phyloP scores from a whole-genome alignment of 768 basidiomycete species.

The Tulasnella sp. region DNA sequence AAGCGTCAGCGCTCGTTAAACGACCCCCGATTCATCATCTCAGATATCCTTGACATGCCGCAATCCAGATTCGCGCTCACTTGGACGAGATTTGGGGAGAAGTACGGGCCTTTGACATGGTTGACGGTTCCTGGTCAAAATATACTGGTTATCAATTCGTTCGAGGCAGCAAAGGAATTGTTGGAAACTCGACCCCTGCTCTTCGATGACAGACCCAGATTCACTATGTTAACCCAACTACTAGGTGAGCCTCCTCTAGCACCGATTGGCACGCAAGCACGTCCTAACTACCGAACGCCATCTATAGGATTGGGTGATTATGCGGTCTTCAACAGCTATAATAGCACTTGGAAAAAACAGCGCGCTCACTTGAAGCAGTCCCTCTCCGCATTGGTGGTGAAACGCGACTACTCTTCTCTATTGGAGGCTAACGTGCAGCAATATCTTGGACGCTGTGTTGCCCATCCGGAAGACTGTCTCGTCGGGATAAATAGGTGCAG shows the following conservation, averaged over 20 bases:
- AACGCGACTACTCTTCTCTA: neutral
- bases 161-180: slow-evolving; percentile 28
- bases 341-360: neutral
- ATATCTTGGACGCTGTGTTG: neutral
- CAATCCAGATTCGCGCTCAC: neutral
- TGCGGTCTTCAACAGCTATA: neutral
- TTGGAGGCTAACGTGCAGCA: neutral
- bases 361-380: neutral
- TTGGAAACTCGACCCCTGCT: slow-evolving; percentile 28
- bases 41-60: slow-evolving; percentile 33
- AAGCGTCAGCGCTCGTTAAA: neutral
- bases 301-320: neutral
- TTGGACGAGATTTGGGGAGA: slow-evolving; percentile 12
- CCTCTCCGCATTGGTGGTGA: neutral
- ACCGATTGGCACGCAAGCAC: no score
- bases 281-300: neutral
- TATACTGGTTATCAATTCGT: slow-evolving; percentile 22
- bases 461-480: neutral
- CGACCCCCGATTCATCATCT: neutral
- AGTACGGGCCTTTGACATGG: slow-evolving; percentile 18
- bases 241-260: neutral
- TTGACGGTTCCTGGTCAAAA: slow-evolving; percentile 21
- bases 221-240: neutral
- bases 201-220: slow-evolving; percentile 30
- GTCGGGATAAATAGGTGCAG: neutral